A percentile compares a stretch with the other conserved stretches of the same genome.
phyloP scores from a whole-genome alignment of 2,329 filamentous ascomycete genomes.

The Furcasterigmium sp. region DNA sequence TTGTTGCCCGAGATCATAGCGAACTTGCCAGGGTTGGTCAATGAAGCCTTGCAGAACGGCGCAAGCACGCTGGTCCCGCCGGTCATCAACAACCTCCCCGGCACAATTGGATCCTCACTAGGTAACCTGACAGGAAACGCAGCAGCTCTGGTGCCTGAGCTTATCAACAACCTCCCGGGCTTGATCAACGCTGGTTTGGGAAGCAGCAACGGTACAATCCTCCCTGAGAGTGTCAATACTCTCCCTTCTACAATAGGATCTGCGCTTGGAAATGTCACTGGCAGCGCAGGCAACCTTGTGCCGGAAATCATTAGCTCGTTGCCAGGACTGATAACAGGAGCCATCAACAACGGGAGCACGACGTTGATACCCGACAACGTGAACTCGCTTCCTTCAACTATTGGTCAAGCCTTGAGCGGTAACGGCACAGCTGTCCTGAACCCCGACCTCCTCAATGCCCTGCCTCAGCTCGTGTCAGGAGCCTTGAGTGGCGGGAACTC shows the following conservation, averaged over 20 bases:
- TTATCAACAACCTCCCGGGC: neutral
- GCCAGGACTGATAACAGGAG: neutral
- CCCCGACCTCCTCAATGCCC: neutral
- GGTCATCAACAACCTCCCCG: conserved; percentile 1
- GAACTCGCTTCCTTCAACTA: neutral
- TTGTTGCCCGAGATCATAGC: neutral
- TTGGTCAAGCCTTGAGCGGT: neutral
- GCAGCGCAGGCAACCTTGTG: neutral
- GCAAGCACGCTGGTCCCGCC: neutral
- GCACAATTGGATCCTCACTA: neutral
- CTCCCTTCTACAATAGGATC: neutral
- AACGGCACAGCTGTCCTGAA: neutral
- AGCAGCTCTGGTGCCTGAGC: neutral
- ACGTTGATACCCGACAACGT: neutral
- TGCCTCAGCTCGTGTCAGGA: neutral
- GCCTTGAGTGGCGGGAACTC: neutral
- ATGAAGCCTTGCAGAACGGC: neutral
- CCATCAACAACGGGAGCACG: neutral
- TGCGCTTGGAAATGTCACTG: neutral
- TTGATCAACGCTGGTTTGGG: neutral
- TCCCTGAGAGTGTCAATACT: neutral
- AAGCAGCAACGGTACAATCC: neutral
- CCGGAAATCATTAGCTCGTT: conserved; percentile 1
- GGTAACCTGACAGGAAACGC: neutral
- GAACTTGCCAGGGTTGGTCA: neutral